Evolutionary conservation across 306 rosid species (phyloP).

Genomic region (Vigna hirtella): DNA sequence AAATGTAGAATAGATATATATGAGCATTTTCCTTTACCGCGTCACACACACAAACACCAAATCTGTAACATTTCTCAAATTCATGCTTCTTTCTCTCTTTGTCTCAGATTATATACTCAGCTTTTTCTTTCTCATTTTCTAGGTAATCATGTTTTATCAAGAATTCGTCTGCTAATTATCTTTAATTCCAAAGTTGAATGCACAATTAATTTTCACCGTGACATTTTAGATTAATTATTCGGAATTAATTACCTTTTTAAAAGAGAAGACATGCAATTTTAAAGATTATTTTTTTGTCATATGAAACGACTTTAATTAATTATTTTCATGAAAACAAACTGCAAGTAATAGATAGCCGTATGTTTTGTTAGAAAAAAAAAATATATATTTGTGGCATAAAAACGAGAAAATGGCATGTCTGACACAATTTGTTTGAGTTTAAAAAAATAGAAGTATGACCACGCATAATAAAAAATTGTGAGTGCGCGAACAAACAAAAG

Average conservation of each 20-base stretch:
- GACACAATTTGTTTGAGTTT: neutral
- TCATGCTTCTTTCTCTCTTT: neutral
- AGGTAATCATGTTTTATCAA: too few species aligned
- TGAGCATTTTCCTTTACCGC: neutral
- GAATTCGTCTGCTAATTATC: too few species aligned
- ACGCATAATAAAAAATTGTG: neutral
- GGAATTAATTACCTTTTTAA: neutral
- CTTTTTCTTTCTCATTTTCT: too few species aligned
- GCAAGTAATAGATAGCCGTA: neutral
- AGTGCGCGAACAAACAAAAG: neutral
- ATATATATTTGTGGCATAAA: neutral
- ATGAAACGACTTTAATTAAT: neutral
- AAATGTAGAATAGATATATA: neutral
- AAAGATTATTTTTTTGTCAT: neutral
- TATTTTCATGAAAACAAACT: neutral
- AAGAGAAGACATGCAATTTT: neutral
- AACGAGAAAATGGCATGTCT: neutral
- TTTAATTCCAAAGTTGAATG: too few species aligned
- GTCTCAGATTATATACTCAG: too few species aligned
- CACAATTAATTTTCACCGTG: neutral
- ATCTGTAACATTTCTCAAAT: neutral
- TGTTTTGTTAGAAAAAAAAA: neutral
- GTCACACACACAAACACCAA: neutral
- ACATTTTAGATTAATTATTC: neutral
- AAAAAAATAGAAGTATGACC: neutral